A percentile compares a stretch with the other conserved stretches of the same genome.
phyloP scores from a whole-genome alignment of 768 basidiomycete species.

The Termitomyces sp. region DNA sequence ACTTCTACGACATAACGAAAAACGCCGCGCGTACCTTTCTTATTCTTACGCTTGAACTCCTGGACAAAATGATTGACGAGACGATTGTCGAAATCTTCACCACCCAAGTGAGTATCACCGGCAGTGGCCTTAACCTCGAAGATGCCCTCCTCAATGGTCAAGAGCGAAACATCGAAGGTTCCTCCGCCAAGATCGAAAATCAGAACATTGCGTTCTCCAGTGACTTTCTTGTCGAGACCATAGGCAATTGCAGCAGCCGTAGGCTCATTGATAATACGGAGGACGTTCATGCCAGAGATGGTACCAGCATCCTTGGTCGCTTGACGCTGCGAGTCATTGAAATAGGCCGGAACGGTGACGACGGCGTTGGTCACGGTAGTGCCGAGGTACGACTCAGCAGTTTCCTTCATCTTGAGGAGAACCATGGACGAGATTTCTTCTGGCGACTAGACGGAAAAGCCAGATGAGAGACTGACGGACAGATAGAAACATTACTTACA shows the following conservation, averaged over 20 bases:
- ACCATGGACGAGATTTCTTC: slow-evolving; percentile 99
- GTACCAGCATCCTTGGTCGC: slow-evolving; percentile 97
- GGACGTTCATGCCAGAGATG: slow-evolving; percentile 91
- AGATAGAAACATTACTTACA: slow-evolving; percentile 40
- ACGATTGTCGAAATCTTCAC: slow-evolving; percentile 97
- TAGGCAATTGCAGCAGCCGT: slow-evolving; percentile 98
- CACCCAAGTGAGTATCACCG: slow-evolving; percentile 97
- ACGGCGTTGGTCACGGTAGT: slow-evolving; percentile 83
- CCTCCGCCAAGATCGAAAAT: slow-evolving; percentile 99
- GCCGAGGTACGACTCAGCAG: slow-evolving; percentile 94
- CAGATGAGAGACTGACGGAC: slow-evolving; percentile 13
- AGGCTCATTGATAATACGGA: slow-evolving; percentile 99
- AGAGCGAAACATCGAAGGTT: slow-evolving; percentile 95
- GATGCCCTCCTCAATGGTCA: slow-evolving; percentile 96
- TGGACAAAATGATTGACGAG: slow-evolving; percentile 96
- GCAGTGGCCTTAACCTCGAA: slow-evolving; percentile 98
- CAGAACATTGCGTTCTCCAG: slow-evolving; percentile 89
- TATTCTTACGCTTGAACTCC: slow-evolving; percentile 97
- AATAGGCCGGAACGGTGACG: slow-evolving; percentile 95
- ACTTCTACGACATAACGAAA: neutral
- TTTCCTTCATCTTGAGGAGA: slow-evolving; percentile 97
- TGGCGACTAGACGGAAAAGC: slow-evolving; percentile 58
- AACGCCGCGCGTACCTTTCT: slow-evolving; percentile 64
- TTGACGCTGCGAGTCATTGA: slow-evolving; percentile 98
- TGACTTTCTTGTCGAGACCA: slow-evolving; percentile 93